phyloP scores from a whole-genome alignment of 768 basidiomycete species.

The Mycena galopus region DNA sequence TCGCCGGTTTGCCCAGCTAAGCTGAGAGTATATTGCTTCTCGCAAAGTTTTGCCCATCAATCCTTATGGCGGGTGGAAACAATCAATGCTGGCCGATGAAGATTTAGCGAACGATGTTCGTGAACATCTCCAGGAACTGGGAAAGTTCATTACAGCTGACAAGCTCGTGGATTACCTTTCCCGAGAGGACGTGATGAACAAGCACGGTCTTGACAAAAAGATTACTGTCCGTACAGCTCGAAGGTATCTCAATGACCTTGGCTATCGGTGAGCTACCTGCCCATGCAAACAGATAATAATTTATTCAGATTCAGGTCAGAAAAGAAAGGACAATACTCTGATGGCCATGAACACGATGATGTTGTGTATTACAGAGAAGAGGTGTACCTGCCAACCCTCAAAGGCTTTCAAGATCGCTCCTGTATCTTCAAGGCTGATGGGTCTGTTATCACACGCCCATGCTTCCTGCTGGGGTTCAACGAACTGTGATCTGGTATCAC shows the following conservation, averaged over 20 bases:
- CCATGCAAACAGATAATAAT: neutral
- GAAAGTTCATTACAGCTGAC: neutral
- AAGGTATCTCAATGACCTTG: neutral
- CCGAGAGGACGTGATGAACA: neutral
- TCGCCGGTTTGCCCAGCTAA: no score
- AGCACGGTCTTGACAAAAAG: neutral
- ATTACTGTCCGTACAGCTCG: neutral
- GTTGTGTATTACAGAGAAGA: slow-evolving; percentile 45
- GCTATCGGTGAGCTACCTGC: neutral
- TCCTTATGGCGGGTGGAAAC: neutral
- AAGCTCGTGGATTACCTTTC: neutral
- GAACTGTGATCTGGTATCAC: no score
- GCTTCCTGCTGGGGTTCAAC: neutral
- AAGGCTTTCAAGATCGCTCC: slow-evolving; percentile 24
- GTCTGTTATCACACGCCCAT: neutral
- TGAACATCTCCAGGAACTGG: neutral
- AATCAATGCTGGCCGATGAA: neutral
- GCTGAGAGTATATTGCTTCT: neutral
- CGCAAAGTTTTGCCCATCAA: no score
- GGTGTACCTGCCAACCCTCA: slow-evolving; percentile 39
- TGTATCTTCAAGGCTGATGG: neutral
- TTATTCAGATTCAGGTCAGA: neutral
- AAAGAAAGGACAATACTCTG: neutral
- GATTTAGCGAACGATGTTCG: neutral
- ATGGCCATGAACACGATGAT: no score